These are phyloP conservation scores for Codiaeum variegatum DNA, from an alignment of 441 rosid species.

Conservation along the genomic window DNA sequence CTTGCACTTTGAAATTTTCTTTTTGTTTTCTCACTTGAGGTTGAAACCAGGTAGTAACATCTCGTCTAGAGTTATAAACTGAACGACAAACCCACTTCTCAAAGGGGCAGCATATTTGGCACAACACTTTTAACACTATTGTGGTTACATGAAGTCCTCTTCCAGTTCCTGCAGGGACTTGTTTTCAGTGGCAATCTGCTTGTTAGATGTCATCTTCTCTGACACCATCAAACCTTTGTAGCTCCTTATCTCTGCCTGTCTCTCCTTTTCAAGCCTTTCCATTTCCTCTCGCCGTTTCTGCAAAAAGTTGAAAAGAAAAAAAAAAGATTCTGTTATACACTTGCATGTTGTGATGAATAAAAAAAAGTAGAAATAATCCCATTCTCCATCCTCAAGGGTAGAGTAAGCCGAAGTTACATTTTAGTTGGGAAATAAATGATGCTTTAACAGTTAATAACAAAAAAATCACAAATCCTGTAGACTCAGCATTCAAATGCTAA, in stretches of 20 bases:
- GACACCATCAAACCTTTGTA: constrained; percentile 95
- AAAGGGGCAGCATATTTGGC: constrained; percentile 9
- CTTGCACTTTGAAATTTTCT: constrained; percentile 6
- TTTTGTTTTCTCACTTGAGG: constrained; percentile 1
- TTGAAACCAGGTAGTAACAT: constrained; percentile 18
- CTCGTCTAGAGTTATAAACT: constrained; percentile 22
- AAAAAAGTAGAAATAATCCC: neutral
- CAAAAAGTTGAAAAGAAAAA: constrained; percentile 9
- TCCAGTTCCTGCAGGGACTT: constrained; percentile 94
- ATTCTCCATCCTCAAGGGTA: neutral
- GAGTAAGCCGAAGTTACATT: neutral
- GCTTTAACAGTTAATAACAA: no score
- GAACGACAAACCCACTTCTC: constrained; percentile 14
- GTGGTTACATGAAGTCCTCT: constrained; percentile 84
- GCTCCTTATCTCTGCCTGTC: constrained; percentile 86
- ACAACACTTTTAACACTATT: neutral
- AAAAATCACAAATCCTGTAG: neutral
- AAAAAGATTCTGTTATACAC: constrained; percentile 4
- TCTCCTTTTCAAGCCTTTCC: constrained; percentile 87
- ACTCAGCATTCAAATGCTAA: neutral
- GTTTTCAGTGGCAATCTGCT: constrained; percentile 72
- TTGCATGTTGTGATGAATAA: neutral
- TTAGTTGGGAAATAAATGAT: neutral
- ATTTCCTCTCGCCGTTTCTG: constrained; percentile 89
- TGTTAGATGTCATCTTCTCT: constrained; percentile 96